Base-by-base conservation (phyloP, 345 rosid species). In the Microcos paniculata region DNA sequence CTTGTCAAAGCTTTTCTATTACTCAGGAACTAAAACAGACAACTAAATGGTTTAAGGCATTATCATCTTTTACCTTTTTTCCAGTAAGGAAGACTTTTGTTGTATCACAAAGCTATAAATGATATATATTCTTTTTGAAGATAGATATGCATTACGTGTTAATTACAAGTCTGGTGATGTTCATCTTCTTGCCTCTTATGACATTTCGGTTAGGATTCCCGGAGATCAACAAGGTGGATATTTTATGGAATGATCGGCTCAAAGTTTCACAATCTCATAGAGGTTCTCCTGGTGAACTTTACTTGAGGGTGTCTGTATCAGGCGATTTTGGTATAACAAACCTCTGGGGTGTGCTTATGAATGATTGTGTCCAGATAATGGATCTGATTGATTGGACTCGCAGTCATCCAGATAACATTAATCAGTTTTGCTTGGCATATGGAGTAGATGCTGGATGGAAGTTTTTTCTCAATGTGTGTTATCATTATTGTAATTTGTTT, bases 341-440 rank as follows among this genome's bases (percentile, higher is more conserved):
- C 65, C 84, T 85, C 21, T 96, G 99, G 98, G 84, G 77, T 66
- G 40, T 70, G 56, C 90, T 96, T 65, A 46, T 93, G 85, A 80
- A 92, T 73, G 59, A 82, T 19, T 96, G 97, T 81, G 81, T 88
- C 75, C 90, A 77, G 55, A 77, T 93, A 43, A 87, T 88, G 88
- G 91, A 88, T 79, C 80, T 79, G 86, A 93, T 96, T 3, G 95
- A 96, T 49, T 92, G 99, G 99, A 83, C 81, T 5, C 89, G 94
- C 62, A 96, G 96, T 83, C 97, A 90, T 86, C 97, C 99, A 0
- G 94, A 96, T 80, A 91, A 90, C 62, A 87, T 93, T 72, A 86
- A 78, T 21, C 90, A 88, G 28, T 89, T 91, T 80, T 87, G 90
- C 81, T 85, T 81, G 70, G 90, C 91, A 70, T 88, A 77, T 77